phyloP scores from a whole-genome alignment of 202 grass and related monocot species.

The Bolboschoenoplectus hybrid region DNA sequence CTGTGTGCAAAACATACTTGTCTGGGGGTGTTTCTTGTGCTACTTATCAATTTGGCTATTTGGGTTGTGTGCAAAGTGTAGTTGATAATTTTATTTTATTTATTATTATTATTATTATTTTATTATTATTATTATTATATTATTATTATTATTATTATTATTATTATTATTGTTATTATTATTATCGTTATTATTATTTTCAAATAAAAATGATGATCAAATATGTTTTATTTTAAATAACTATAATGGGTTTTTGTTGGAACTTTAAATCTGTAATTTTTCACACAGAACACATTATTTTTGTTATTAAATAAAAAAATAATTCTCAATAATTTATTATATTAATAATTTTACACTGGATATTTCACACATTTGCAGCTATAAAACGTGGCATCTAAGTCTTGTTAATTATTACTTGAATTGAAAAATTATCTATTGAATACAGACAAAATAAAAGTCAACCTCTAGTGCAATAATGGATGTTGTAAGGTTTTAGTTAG shows the following conservation, averaged over 20 bases:
- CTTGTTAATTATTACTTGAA: background rate
- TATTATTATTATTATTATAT: too few relatives aligned
- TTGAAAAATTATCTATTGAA: background rate
- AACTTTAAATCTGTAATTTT: too few relatives aligned
- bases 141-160: too few relatives aligned
- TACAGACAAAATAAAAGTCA: background rate
- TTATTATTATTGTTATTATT: too few relatives aligned
- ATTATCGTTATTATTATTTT: too few relatives aligned
- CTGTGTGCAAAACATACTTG: slow-evolving; percentile 13
- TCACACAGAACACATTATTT: too few relatives aligned
- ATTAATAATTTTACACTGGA: background rate
- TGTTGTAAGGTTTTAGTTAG: background rate
- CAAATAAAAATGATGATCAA: too few relatives aligned
- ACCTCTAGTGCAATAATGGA: background rate
- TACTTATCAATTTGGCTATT: background rate
- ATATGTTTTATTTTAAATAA: too few relatives aligned
- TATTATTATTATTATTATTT: too few relatives aligned
- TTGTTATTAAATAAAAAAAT: too few relatives aligned
- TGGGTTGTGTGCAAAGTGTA: background rate
- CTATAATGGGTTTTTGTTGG: too few relatives aligned
- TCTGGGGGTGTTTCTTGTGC: background rate
- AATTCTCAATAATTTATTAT: background rate
- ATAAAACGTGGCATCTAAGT: background rate
- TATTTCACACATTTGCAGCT: background rate
- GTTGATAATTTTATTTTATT: background rate